Conservation (phyloP, 2,329 filamentous ascomycete genomes). For the Magnaporthiopsis incrustans region DNA sequence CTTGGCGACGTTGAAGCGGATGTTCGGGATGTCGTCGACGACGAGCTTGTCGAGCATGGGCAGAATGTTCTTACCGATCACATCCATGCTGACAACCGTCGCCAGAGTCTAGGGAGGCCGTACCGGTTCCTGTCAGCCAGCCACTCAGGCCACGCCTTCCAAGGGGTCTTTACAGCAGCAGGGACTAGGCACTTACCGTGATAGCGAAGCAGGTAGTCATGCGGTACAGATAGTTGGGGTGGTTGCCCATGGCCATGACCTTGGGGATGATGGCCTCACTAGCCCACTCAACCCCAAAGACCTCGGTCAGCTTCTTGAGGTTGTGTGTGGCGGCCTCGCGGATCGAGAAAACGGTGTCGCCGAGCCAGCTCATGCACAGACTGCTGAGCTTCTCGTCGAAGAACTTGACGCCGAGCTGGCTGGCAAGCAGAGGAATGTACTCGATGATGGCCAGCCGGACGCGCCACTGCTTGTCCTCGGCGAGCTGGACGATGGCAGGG, state of each 20-base stretch:
- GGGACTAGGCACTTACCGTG: slow-evolving; percentile 58
- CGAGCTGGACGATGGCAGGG: slow-evolving; percentile 92
- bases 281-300: slow-evolving; percentile 97
- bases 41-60: slow-evolving; percentile 95
- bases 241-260: slow-evolving; percentile 96
- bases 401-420: slow-evolving; percentile 92
- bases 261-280: slow-evolving; percentile 96
- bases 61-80: slow-evolving; percentile 86
- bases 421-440: slow-evolving; percentile 93
- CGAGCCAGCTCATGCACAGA: slow-evolving; percentile 97
- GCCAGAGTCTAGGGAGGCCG: slow-evolving; percentile 65
- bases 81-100: slow-evolving; percentile 83
- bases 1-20: slow-evolving; percentile 98
- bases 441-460: slow-evolving; percentile 97
- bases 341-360: slow-evolving; percentile 97
- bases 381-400: slow-evolving; percentile 96
- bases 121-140: background rate
- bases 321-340: slow-evolving; percentile 96
- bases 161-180: background rate
- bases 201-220: slow-evolving; percentile 99
- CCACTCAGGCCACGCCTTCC: background rate
- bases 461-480: slow-evolving; percentile 98
- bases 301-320: slow-evolving; percentile 95
- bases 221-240: slow-evolving; percentile 97
- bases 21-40: slow-evolving; percentile 93